phyloP scores from a whole-genome alignment of 164 flowering plant genomes.

The Vitis amurensis region DNA sequence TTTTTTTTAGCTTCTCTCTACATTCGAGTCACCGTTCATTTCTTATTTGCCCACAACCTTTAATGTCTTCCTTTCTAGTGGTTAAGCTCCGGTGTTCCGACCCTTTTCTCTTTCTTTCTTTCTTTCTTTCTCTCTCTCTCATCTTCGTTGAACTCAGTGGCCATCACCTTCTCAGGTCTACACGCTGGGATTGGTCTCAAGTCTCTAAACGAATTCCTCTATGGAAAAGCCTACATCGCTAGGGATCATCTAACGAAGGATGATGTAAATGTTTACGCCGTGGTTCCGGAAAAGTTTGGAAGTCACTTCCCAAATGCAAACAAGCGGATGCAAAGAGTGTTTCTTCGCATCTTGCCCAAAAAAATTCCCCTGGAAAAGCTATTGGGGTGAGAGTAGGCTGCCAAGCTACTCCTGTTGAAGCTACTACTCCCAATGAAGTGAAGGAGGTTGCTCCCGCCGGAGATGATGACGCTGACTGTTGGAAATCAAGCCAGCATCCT shows the following conservation, averaged over 20 bases:
- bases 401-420: constrained; percentile 33
- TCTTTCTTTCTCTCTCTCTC: not conserved
- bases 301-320: constrained; percentile 55
- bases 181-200: constrained; percentile 81
- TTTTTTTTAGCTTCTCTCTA: no score
- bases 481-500: no score
- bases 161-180: constrained; percentile 81
- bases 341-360: constrained; percentile 48
- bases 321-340: constrained; percentile 76
- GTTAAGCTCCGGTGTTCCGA: no score
- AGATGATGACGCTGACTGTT: constrained; percentile 79
- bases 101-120: not conserved
- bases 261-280: constrained; percentile 78
- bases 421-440: constrained; percentile 46
- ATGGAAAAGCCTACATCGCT: constrained; percentile 71
- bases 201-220: constrained; percentile 66
- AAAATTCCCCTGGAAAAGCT: constrained; percentile 91
- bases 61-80: no score
- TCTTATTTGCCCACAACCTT: no score
- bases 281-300: constrained; percentile 53
- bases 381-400: constrained; percentile 69
- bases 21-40: no score
- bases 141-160: constrained; percentile 39
- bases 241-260: constrained; percentile 67
- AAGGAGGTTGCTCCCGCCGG: constrained; percentile 52